Evolutionary conservation across 139 green algal species (phyloP), one percentile per base, ranked within the genome.

Genomic region (Picochlorum sp.): DNA sequence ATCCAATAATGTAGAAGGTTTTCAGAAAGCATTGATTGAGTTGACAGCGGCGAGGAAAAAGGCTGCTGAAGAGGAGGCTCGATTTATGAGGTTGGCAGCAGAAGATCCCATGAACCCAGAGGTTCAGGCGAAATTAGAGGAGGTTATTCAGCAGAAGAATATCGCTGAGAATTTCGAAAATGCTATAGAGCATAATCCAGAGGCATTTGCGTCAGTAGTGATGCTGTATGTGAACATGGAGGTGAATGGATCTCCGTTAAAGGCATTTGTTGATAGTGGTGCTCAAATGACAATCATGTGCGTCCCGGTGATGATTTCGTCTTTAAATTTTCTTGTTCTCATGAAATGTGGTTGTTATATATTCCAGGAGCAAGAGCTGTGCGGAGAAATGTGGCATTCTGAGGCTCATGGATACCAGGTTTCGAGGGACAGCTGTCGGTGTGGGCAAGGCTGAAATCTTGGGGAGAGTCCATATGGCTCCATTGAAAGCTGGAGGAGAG

Each of bases 221-320:
- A 95, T 95, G 88, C 70, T 94, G 67, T 94, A 95, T 49, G 82
- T 95, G 7, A 65, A 90, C 49, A 87, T 92, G 76, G 81, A 90
- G 67, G 78, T 91, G 24, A 94, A 93, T 57, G 79, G 85, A 3
- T 65, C 82, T 11, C 63, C 73, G 9, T 59, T 92, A 16, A 88
- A 88, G 65, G 81, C 88, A 3, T 95, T 95, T 62, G 75, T 95
- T 3, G 82, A 94, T 77, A 85, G 73, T 20, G 92, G 92, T 2
- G 92, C 92, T 3, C 85, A 91, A 74, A 79, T 78, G 57, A 88
- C 76, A 54, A 87, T 86, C 70, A 85, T 81, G 65, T 54, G n/a
- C 16, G 47, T 54, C n/a, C 4, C 0, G 8, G 34, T 41, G 34
- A 41, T 41, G 34, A 67, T 24, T 26, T 0, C 15, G 16, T 54